phyloP scores from a whole-genome alignment of 768 basidiomycete species.

The Serendipita indica region DNA sequence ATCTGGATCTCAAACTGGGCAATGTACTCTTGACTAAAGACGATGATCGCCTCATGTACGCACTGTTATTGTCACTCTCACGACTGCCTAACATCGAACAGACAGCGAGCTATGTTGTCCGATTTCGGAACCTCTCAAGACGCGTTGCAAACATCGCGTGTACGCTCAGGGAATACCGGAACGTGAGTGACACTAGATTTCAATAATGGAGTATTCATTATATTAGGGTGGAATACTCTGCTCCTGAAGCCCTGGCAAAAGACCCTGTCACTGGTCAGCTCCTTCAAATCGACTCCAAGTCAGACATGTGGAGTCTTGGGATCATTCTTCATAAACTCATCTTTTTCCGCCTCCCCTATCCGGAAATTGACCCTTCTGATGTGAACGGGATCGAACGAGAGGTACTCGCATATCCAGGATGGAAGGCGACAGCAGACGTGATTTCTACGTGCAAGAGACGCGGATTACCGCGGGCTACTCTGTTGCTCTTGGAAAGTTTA shows the following conservation, averaged over 20 bases:
- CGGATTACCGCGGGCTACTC: conserved; percentile 53
- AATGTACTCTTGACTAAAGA: conserved; percentile 90
- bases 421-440: conserved; percentile 34
- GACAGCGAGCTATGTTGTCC: conserved; percentile 86
- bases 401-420: conserved; percentile 65
- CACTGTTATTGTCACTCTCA: background rate
- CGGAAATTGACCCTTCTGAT: conserved; percentile 45
- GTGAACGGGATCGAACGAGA: conserved; percentile 57
- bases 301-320: conserved; percentile 95
- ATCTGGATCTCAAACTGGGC: conserved; percentile 87
- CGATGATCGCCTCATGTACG: conserved; percentile 66
- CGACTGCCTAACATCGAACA: conserved; percentile 21
- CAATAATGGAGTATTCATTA: background rate
- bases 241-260: conserved; percentile 63
- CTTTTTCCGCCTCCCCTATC: conserved; percentile 81
- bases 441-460: conserved; percentile 48
- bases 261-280: conserved; percentile 47
- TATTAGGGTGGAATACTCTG: conserved; percentile 64
- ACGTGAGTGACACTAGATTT: conserved; percentile 40
- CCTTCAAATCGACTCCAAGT: conserved; percentile 64
- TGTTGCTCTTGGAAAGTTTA: conserved; percentile 59
- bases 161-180: conserved; percentile 85
- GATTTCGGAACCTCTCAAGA: conserved; percentile 94
- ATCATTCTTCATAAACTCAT: conserved; percentile 91
- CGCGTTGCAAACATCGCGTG: conserved; percentile 54